A percentile compares a stretch with the other conserved stretches of the same genome.
phyloP scores from a whole-genome alignment of 1,284 basidiomycete genomes.

The Leccinum griseonigrum region DNA sequence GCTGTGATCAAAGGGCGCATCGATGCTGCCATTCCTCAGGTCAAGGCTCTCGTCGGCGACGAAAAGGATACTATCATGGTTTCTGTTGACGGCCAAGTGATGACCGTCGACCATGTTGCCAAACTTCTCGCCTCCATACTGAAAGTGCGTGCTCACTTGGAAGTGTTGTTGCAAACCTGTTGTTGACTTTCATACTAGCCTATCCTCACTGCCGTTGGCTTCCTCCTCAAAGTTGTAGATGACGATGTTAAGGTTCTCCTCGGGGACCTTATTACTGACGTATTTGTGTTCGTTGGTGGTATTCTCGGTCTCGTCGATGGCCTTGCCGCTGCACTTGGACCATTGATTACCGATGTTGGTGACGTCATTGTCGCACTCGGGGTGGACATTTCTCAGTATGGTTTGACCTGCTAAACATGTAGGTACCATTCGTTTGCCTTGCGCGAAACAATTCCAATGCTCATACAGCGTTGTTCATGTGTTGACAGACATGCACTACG shows the following conservation, averaged over 20 bases:
- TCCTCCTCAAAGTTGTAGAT: background rate
- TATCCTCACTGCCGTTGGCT: constrained; percentile 35
- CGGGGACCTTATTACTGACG: background rate
- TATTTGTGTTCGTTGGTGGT: background rate
- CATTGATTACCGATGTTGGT: background rate
- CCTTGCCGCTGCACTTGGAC: background rate
- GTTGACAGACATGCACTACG: background rate
- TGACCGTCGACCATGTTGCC: constrained; percentile 34
- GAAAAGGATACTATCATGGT: constrained; percentile 33
- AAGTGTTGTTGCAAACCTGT: background rate
- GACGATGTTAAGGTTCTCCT: background rate
- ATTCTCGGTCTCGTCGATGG: background rate
- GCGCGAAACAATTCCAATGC: background rate
- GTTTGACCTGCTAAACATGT: background rate
- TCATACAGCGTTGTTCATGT: background rate
- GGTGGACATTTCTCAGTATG: background rate
- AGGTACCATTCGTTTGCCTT: background rate
- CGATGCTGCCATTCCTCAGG: constrained; percentile 26
- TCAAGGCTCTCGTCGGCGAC: constrained; percentile 37
- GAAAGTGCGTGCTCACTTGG: constrained; percentile 10
- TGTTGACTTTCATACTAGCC: constrained; percentile 16
- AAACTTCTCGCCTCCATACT: constrained; percentile 30
- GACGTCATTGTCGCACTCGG: background rate
- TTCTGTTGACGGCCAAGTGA: constrained; percentile 19
- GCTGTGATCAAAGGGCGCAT: constrained; percentile 33